These are phyloP conservation scores for Rhizomucor miehei DNA, from an alignment of 371 early-diverging fungal species.

Conservation along the genomic window DNA sequence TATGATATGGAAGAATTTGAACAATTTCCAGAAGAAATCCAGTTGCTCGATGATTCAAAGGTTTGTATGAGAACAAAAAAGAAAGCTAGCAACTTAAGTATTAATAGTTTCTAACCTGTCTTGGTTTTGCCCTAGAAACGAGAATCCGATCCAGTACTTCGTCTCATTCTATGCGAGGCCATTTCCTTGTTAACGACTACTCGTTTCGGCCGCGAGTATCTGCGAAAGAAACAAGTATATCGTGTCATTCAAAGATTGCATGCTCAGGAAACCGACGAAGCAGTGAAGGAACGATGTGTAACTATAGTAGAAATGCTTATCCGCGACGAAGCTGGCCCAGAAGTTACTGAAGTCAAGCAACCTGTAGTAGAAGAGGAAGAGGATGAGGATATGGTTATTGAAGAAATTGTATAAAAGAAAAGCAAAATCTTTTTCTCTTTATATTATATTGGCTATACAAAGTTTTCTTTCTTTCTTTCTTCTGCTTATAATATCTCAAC, in stretches of 20 bases:
- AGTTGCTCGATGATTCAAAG: constrained; percentile 81
- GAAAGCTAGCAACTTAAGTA: not conserved
- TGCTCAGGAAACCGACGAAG: constrained; percentile 63
- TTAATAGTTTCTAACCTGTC: not conserved
- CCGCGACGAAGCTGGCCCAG: constrained; percentile 77
- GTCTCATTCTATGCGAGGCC: constrained; percentile 73
- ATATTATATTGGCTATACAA: not conserved
- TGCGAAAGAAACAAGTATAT: constrained; percentile 84
- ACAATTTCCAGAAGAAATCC: constrained; percentile 90
- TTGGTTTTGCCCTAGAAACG: constrained; percentile 49
- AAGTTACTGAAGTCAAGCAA: constrained; percentile 20
- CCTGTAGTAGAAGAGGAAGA: constrained; percentile 31
- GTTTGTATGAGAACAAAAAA: too few species aligned
- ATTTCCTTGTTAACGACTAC: constrained; percentile 79
- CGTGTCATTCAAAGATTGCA: constrained; percentile 84
- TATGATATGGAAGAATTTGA: constrained; percentile 91
- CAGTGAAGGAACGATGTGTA: constrained; percentile 68
- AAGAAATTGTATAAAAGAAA: constrained; percentile 49
- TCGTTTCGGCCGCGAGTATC: constrained; percentile 70
- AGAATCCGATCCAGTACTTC: constrained; percentile 77
- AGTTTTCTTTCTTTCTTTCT: not conserved
- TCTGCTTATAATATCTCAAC: too few species aligned
- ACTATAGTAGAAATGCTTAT: constrained; percentile 83
- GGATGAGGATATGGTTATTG: constrained; percentile 56
- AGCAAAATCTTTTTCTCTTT: too few species aligned